phyloP scores from a whole-genome alignment of 805 yeast species.

The Wickerhamiella dianesei region DNA sequence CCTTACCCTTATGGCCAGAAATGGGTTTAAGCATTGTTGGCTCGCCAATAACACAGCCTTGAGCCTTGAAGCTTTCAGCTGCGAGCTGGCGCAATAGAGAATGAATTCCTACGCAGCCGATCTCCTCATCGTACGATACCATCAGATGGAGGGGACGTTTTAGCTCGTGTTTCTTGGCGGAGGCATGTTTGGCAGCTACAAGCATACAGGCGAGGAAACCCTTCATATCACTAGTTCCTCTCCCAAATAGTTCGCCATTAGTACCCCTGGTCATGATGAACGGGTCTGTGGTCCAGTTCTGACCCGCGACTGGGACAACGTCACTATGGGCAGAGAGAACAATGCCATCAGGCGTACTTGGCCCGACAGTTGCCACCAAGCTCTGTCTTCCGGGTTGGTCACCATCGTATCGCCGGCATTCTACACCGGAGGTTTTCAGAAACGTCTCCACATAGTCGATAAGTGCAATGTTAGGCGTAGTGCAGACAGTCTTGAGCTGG shows the following conservation, averaged over 20 bases:
- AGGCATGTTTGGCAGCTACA: constrained; percentile 8
- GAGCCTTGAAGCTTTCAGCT: constrained; percentile 4
- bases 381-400: constrained; percentile 9
- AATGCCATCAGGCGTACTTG: constrained; percentile 7
- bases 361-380: constrained; percentile 13
- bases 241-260: constrained; percentile 8
- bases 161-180: constrained; percentile 3
- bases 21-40: constrained; percentile 11
- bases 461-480: constrained; percentile 9
- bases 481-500: constrained; percentile 10
- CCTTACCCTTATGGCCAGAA: constrained; percentile 15
- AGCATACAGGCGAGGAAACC: constrained; percentile 16
- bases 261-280: constrained; percentile 5
- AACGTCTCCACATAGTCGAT: constrained; percentile 7
- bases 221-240: constrained; percentile 17
- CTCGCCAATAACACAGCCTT: constrained; percentile 14
- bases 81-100: constrained; percentile 10
- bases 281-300: constrained; percentile 16
- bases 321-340: constrained; percentile 15
- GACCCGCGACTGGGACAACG: constrained; percentile 15
- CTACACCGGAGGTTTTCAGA: constrained; percentile 6
- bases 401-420: constrained; percentile 3
- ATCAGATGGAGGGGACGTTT: constrained; percentile 9
- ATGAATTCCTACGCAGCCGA: constrained; percentile 15
- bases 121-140: constrained; percentile 15